Evolutionary conservation across 73 alveolate species (phyloP).

Genomic region (Urostyla sp.): DNA sequence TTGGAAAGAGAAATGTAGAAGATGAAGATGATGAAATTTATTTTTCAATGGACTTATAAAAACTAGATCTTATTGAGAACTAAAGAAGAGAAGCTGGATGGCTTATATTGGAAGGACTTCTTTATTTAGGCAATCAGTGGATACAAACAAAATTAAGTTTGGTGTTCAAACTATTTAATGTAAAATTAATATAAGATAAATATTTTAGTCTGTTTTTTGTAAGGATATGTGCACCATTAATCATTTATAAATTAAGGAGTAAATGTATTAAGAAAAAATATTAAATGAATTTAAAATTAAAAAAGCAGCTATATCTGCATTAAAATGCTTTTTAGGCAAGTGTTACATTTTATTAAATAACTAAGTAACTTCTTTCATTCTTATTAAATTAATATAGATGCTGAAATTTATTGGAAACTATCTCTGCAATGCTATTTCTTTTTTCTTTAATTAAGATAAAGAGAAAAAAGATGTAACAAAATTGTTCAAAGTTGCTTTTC

Average conservation of each 20-base stretch:
- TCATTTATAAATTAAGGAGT: constrained; percentile 34
- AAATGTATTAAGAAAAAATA: constrained; percentile 46
- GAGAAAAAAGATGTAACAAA: constrained; percentile 55
- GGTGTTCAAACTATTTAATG: constrained; percentile 64
- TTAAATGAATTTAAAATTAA: constrained; percentile 66
- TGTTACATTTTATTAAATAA: constrained; percentile 59
- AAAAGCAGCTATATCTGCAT: constrained; percentile 63
- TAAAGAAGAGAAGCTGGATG: constrained; percentile 76
- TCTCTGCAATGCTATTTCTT: constrained; percentile 39
- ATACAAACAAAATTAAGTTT: constrained; percentile 48
- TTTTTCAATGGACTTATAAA: constrained; percentile 37
- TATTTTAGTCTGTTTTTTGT: constrained; percentile 59
- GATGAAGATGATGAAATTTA: constrained; percentile 68
- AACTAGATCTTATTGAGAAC: constrained; percentile 53
- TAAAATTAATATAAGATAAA: background rate
- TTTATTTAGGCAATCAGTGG: constrained; percentile 69
- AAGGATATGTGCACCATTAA: constrained; percentile 69
- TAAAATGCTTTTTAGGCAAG: constrained; percentile 36
- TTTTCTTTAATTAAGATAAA: constrained; percentile 46
- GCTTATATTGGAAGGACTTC: constrained; percentile 67
- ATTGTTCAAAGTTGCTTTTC: constrained; percentile 27
- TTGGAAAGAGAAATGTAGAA: constrained; percentile 47
- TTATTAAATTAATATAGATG: background rate
- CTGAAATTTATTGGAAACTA: constrained; percentile 51
- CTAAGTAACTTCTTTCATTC: background rate